Percentiles rank a stretch among this genome's conserved stretches.
Evolutionary conservation across 2,329 filamentous ascomycete genomes (phyloP).

Genomic region (Phaeosphaeriaceae sp.): DNA sequence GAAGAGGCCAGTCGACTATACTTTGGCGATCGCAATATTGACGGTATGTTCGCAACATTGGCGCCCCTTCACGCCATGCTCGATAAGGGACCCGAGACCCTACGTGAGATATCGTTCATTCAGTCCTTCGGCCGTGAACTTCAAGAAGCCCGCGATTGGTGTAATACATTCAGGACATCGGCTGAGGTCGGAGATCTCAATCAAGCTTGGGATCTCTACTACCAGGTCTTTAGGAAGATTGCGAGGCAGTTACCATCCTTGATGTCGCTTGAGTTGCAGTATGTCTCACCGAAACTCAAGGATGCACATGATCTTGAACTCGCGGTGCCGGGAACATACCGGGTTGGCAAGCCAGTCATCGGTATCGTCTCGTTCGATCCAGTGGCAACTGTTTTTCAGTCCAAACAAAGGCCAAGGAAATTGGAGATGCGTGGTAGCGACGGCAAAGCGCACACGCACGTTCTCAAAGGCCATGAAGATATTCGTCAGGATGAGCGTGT

Average conservation of each 20-base stretch:
- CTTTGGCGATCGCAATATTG: conserved; percentile 96
- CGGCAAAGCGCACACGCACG: conserved; percentile 83
- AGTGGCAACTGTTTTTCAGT: conserved; percentile 89
- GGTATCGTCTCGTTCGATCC: conserved; percentile 89
- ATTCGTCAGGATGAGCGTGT: conserved; percentile 98
- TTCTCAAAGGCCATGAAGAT: conserved; percentile 98
- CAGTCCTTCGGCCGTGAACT: conserved; percentile 97
- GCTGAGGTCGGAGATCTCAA: conserved; percentile 93
- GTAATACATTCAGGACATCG: conserved; percentile 87
- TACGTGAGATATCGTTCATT: conserved; percentile 95
- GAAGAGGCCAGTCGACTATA: conserved; percentile 96
- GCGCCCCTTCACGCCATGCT: conserved; percentile 90
- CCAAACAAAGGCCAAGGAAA: conserved; percentile 93
- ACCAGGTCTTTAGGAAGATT: conserved; percentile 97
- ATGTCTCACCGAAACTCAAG: conserved; percentile 93
- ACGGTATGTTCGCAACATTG: conserved; percentile 93
- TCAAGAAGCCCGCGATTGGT: conserved; percentile 94
- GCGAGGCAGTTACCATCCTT: conserved; percentile 90
- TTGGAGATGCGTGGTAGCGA: conserved; percentile 88
- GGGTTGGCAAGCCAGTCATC: conserved; percentile 78
- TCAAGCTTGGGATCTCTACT: conserved; percentile 98
- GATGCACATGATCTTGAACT: conserved; percentile 85
- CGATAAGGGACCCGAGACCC: conserved; percentile 87
- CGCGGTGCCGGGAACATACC: conserved; percentile 94
- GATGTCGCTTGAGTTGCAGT: conserved; percentile 90